Percentiles rank a stretch among this genome's conserved stretches.
Conservation (phyloP, 768 basidiomycete species). For the Cystoderma amianthinum region DNA sequence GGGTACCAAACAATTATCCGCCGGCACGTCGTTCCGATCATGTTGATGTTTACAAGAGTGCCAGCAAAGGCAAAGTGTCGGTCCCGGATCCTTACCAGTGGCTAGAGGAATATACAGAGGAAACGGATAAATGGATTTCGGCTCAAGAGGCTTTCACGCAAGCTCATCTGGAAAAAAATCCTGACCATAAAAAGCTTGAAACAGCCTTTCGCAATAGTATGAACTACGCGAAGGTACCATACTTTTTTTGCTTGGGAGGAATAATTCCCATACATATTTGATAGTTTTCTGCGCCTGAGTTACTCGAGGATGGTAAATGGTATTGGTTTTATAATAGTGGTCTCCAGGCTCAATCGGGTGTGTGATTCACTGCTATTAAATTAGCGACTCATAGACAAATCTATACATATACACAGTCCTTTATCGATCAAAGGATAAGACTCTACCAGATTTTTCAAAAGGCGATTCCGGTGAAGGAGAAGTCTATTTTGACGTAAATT, state of each 20-base stretch:
- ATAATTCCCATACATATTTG: slow-evolving; percentile 3
- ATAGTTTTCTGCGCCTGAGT: slow-evolving; percentile 56
- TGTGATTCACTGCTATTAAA: slow-evolving; percentile 15
- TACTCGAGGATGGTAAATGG: slow-evolving; percentile 65
- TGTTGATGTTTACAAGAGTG: slow-evolving; percentile 63
- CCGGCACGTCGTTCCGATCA: slow-evolving; percentile 57
- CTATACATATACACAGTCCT: slow-evolving; percentile 32
- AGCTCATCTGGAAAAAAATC: slow-evolving; percentile 53
- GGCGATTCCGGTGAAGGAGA: slow-evolving; percentile 44
- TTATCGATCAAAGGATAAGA: slow-evolving; percentile 48
- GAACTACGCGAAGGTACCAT: slow-evolving; percentile 34
- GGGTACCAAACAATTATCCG: too few relatives aligned
- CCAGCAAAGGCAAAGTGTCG: slow-evolving; percentile 48
- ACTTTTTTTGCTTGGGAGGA: not conserved
- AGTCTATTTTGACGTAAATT: slow-evolving; percentile 70
- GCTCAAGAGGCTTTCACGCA: slow-evolving; percentile 56
- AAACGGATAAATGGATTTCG: slow-evolving; percentile 60
- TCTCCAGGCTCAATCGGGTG: slow-evolving; percentile 59
- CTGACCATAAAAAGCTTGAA: slow-evolving; percentile 52
- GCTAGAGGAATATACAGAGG: slow-evolving; percentile 58
- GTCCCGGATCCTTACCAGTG: slow-evolving; percentile 72
- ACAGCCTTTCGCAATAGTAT: slow-evolving; percentile 42
- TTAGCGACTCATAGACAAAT: not conserved
- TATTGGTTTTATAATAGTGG: slow-evolving; percentile 82
- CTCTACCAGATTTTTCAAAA: slow-evolving; percentile 47